A percentile compares a stretch with the other conserved stretches of the same genome.
These are phyloP conservation scores for Lactarius quietus DNA, from an alignment of 768 basidiomycete species.

Conservation along the genomic window DNA sequence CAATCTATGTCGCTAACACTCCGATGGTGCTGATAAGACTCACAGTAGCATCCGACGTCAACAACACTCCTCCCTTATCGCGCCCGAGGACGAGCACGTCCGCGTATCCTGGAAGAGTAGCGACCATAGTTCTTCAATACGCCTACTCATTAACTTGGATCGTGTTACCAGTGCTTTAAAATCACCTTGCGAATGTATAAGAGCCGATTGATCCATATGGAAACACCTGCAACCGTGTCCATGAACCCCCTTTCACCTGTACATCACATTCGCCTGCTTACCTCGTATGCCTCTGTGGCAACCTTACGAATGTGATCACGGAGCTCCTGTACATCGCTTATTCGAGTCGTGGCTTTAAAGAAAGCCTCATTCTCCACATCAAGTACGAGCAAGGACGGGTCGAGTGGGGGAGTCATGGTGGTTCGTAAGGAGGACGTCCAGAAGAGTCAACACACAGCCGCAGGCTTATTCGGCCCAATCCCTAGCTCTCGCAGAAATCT, in stretches of 20 bases:
- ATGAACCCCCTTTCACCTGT: not conserved
- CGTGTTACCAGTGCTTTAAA: not conserved
- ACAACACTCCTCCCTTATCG: slow-evolving; percentile 36
- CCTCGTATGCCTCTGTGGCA: slow-evolving; percentile 17
- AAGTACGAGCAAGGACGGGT: slow-evolving; percentile 16
- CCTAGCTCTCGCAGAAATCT: not conserved
- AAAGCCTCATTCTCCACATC: slow-evolving; percentile 6
- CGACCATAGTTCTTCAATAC: slow-evolving; percentile 27
- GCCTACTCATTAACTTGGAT: not conserved
- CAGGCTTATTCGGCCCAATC: not conserved
- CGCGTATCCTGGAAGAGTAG: slow-evolving; percentile 30
- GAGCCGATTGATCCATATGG: slow-evolving; percentile 34
- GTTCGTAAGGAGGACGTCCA: not conserved
- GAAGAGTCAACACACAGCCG: too few species aligned
- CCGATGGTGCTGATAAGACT: slow-evolving; percentile 20
- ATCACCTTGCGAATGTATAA: slow-evolving; percentile 30
- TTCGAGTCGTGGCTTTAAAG: slow-evolving; percentile 7
- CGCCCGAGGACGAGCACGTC: slow-evolving; percentile 36
- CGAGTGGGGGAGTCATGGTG: slow-evolving; percentile 5
- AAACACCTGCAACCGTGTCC: slow-evolving; percentile 27
- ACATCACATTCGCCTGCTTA: not conserved
- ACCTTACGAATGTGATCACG: slow-evolving; percentile 11
- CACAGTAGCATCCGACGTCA: slow-evolving; percentile 47
- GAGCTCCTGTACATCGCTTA: slow-evolving; percentile 12
- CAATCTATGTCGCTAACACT: not conserved